Evolutionary conservation across 257 asterid genomes (phyloP).

Genomic region (Vinca minor): DNA sequence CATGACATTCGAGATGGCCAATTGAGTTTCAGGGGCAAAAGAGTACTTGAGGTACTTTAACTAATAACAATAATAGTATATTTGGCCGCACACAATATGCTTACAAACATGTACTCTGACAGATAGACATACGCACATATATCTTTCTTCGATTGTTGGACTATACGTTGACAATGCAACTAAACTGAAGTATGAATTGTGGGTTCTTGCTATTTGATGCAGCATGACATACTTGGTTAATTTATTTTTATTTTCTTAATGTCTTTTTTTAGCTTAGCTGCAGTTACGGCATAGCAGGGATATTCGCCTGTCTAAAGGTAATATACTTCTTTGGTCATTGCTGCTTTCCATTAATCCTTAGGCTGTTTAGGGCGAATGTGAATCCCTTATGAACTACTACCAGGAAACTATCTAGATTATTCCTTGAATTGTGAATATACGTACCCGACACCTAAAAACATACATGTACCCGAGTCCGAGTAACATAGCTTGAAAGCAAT

Average conservation of each 20-base stretch:
- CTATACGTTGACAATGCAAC: too few species aligned
- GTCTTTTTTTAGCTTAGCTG: conserved; percentile 29
- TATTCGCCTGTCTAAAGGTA: conserved; percentile 34
- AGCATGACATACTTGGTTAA: background rate
- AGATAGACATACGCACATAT: background rate
- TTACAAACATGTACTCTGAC: background rate
- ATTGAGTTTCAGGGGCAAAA: conserved; percentile 33
- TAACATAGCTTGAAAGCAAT: background rate
- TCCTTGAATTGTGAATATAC: background rate
- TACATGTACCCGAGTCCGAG: too few species aligned
- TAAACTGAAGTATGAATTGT: background rate
- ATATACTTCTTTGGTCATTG: background rate
- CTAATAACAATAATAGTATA: too few species aligned
- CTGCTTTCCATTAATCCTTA: background rate
- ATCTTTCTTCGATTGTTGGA: background rate
- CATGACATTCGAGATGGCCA: conserved; percentile 37
- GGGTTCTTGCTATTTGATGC: background rate
- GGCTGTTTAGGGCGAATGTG: background rate
- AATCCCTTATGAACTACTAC: background rate
- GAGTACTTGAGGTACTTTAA: conserved; percentile 27
- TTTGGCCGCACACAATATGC: background rate
- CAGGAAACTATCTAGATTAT: background rate
- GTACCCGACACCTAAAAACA: too few species aligned
- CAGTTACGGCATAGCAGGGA: conserved; percentile 31
- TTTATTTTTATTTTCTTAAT: too few species aligned